phyloP scores from a whole-genome alignment of 116 monocot genomes.

The Papilionanthe hybrid region DNA sequence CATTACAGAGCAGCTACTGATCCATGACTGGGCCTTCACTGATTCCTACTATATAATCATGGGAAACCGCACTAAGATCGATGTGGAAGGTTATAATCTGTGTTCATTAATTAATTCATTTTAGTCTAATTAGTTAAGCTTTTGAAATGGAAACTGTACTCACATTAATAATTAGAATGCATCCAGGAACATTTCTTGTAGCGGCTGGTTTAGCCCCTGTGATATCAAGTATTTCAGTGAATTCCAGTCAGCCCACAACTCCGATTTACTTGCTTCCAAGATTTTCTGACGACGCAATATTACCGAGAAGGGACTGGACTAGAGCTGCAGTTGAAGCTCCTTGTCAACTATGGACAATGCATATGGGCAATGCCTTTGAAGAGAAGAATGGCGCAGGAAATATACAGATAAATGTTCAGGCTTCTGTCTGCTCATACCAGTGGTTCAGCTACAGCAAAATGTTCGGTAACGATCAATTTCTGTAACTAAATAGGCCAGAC shows the following conservation, averaged over 20 bases:
- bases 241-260: conserved; percentile 36
- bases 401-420: conserved; percentile 32
- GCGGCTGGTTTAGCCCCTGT: conserved; percentile 45
- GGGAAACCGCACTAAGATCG: conserved; percentile 64
- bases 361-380: conserved; percentile 62
- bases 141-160: too few species aligned
- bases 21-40: conserved; percentile 86
- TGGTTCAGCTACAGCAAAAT: conserved; percentile 64
- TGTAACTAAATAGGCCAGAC: neutral
- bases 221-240: conserved; percentile 51
- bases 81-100: conserved; percentile 35
- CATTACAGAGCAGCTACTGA: conserved; percentile 55
- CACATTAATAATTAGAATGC: too few species aligned
- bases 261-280: conserved; percentile 69
- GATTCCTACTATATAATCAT: conserved; percentile 55
- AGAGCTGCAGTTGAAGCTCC: conserved; percentile 45
- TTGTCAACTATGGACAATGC: conserved; percentile 43
- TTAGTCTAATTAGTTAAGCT: too few species aligned
- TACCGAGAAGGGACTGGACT: conserved; percentile 30
- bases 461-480: conserved; percentile 37
- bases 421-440: conserved; percentile 58
- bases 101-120: too few species aligned
- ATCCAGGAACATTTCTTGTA: conserved; percentile 51
- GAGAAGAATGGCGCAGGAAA: conserved; percentile 21
- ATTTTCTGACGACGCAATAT: neutral